phyloP scores from a whole-genome alignment of 495 filamentous ascomycete species.

The Podospora comata region DNA sequence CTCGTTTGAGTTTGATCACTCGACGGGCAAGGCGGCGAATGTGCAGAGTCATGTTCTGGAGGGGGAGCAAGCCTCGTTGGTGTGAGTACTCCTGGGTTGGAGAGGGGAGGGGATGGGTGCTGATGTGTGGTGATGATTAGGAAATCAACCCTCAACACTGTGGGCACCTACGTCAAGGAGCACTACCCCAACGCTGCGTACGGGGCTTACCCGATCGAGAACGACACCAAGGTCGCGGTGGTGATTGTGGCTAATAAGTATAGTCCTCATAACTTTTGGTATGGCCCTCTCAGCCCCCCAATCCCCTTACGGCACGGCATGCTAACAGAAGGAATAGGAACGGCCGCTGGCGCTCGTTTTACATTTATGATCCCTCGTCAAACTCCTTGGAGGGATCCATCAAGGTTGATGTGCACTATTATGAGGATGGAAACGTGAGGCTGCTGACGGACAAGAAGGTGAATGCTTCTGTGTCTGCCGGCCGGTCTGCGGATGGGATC shows the following conservation, averaged over 20 bases:
- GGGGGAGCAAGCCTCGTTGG: constrained; percentile 69
- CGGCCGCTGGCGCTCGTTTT: constrained; percentile 89
- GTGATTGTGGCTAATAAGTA: constrained; percentile 92
- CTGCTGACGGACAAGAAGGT: constrained; percentile 80
- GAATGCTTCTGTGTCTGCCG: constrained; percentile 54
- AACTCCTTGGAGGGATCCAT: constrained; percentile 62
- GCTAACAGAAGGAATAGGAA: constrained; percentile 56
- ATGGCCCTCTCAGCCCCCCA: constrained; percentile 14
- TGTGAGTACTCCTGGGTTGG: constrained; percentile 52
- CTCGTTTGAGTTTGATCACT: constrained; percentile 85
- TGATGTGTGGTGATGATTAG: constrained; percentile 35
- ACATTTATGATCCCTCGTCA: constrained; percentile 67
- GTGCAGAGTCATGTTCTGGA: constrained; percentile 81
- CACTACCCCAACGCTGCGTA: constrained; percentile 82
- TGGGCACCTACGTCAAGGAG: constrained; percentile 75
- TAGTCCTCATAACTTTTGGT: constrained; percentile 97
- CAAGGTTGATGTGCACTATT: constrained; percentile 95
- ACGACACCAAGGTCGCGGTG: constrained; percentile 73
- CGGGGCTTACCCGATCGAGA: constrained; percentile 74
- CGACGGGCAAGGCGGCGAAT: constrained; percentile 76
- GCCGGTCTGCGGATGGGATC: constrained; percentile 57
- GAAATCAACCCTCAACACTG: constrained; percentile 74
- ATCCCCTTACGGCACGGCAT: background rate
- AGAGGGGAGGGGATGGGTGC: background rate
- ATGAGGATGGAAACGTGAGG: constrained; percentile 97